Base-by-base conservation (phyloP, 176 grass and related monocot genomes). In the Paspalum vaginatum region DNA sequence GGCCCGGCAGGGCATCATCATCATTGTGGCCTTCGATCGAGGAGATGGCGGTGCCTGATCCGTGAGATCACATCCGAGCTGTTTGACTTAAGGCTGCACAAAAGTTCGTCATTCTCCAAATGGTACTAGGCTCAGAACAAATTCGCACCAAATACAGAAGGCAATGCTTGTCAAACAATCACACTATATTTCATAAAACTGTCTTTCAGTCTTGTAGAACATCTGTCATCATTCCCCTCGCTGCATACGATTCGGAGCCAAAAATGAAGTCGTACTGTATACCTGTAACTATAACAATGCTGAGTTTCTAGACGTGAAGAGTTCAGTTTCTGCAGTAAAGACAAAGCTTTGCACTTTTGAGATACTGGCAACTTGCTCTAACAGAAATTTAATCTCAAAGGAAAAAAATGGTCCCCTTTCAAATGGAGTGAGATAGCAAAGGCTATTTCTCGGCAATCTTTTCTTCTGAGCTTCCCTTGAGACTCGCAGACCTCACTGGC, bases 271-370 rank as follows among this genome's bases (percentile, higher is more conserved):
- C 2, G 8, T 41, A 61, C 32, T 68, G 70, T 75, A 66, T 81
- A 77, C 44, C 32, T 87, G 72, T 75, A 81, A 47, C 81, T 49
- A 68, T 70, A 45, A 47, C 42, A 43, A 43, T 43, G 7, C 42
- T 43, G 54, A 45, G 37, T 76, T 81, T 75, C 64, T 81, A 80
- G 24, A 72, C 39, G 53, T 16, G n/a, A 70, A 26, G 43, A 49
- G 14, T 70, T 69, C 21, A 9, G 43, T n/a, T 48, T 47, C 43
- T 46, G 44, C 6, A 11, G 13, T 9, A 50, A 50, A 50, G 22
- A 70, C 3, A 50, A 70, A 9, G 68, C 46, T 22, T 71, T 18
- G 45, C 24, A 71, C 14, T 71, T 37, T 26, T 18, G 25, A 17
- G 21, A 15, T 10, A 5, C 16, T 69, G 15, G 6, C 66, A 15